Evolutionary conservation across 2,329 filamentous ascomycete species (phyloP), one percentile per base, ranked within the genome.

Genomic region (Ophiosphaerella herpotricha): DNA sequence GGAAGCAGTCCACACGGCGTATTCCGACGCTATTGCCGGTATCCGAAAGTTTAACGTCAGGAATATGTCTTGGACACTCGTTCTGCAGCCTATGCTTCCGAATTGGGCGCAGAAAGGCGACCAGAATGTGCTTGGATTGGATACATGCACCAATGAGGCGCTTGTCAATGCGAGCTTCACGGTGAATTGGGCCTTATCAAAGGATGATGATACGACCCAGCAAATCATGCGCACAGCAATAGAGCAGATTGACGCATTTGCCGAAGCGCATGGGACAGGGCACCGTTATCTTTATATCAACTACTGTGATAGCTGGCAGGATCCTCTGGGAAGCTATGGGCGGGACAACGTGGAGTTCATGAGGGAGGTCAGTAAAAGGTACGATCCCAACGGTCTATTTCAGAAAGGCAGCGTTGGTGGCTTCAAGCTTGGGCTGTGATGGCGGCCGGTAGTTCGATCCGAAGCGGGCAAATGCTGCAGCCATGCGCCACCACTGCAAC

Each of bases 271-370:
- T 24, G 49, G 43, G 2, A 68, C 54, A 2, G 35, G 29, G 5
- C 57, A 67, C 52, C 54, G 47, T 2, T 66, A 63, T 41, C 50
- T 54, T 8, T 71, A 73, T 33, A 35, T 71, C 23, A 75, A 73
- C 39, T 75, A 76, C 44, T 73, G 71, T 7, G 68, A 57, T 5
- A 55, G 52, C 12, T 74, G 70, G 67, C 74, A 76, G 54, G 66
- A 68, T 29, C 72, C 70, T 1, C 67, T 75, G 38, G 57, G 54
- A 2, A 55, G 66, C 3, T 71, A 74, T 38, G 70, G 72, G 4
- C 43, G 57, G 16, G 60, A 58, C 9, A 70, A 63, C 38, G 40
- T 63, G 40, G 48, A 54, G n/a, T 61, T 64, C 4, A 41, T 75
- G 51, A 53, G 48, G 40, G 40, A 49, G 5, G 64, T 68, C 8